Evolutionary conservation across 768 basidiomycete genomes (phyloP), one percentile per base, ranked within the genome.

Genomic region (Boletus fagicola): DNA sequence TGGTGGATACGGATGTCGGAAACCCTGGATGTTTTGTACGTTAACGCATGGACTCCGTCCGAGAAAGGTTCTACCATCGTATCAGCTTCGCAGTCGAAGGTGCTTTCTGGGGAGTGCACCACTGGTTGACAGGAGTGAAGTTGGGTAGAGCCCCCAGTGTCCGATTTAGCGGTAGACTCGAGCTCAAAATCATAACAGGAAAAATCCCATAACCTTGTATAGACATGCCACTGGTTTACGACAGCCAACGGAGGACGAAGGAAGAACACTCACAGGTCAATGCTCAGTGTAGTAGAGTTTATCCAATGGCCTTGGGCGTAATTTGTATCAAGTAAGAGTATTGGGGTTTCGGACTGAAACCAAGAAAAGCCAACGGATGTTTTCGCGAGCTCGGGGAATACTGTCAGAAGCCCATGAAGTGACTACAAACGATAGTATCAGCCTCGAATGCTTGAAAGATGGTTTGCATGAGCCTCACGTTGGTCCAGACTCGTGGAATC

Each of bases 401-500:
- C 52, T 7, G 52, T 62, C 24, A 57, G 9, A 22, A 72, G 60
- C 12, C 64, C 64, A 10, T 50, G 30, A 3, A 60, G 50, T n/a
- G 69, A 70, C 70, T 72, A 43, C 11, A 40, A 33, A 55, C 11
- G 48, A 53, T 4, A 31, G 31, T 20, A 39, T 65, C 33, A 62
- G 36, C 36, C 20, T 50, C 13, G 2, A 7, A 24, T 12, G 9
- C 42, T 36, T 16, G 7, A 48, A 31, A 30, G 5, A 51, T 4
- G 20, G 20, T 24, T 55, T 28, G 8, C n/a, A 20, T 35, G 18
- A 24, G 43, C 40, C 68, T 72, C 49, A 72, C 70, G 11, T 60
- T 65, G 11, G 68, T 62, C 72, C 71, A 72, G 20, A 67, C 62
- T 38, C 72, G 59, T 18, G 70, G 70, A 35, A 28, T 30, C 18